phyloP scores from a whole-genome alignment of 306 rosid species.

The Cucurbita pepo region DNA sequence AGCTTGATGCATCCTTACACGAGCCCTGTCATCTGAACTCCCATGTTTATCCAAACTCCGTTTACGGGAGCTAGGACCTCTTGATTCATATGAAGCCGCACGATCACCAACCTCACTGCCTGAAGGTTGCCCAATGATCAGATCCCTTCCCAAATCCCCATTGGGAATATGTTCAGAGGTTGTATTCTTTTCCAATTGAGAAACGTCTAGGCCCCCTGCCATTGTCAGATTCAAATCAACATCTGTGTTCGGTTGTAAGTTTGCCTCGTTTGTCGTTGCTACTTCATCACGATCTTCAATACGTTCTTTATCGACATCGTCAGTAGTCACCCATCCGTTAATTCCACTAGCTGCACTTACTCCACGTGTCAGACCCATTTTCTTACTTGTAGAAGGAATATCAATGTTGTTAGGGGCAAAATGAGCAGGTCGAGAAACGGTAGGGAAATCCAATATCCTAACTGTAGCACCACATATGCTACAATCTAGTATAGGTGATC shows the following conservation, averaged over 20 bases:
- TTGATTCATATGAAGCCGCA: slow-evolving; percentile 91
- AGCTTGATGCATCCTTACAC: slow-evolving; percentile 72
- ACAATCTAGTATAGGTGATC: slow-evolving; percentile 81
- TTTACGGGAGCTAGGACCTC: slow-evolving; percentile 96
- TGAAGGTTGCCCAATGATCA: slow-evolving; percentile 89
- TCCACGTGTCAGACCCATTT: slow-evolving; percentile 94
- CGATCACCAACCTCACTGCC: slow-evolving; percentile 97
- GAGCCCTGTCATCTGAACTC: slow-evolving; percentile 63
- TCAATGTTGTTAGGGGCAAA: slow-evolving; percentile 53
- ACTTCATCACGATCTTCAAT: slow-evolving; percentile 94
- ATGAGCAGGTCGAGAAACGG: slow-evolving; percentile 69
- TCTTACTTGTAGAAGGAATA: slow-evolving; percentile 75
- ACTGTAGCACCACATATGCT: slow-evolving; percentile 93
- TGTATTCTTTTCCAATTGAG: slow-evolving; percentile 46
- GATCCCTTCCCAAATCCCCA: slow-evolving; percentile 92
- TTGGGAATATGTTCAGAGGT: slow-evolving; percentile 53
- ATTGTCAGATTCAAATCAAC: slow-evolving; percentile 89
- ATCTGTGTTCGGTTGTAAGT: slow-evolving; percentile 30
- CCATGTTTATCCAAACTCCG: slow-evolving; percentile 80
- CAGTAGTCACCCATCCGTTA: slow-evolving; percentile 86
- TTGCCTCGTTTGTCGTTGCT: slow-evolving; percentile 60
- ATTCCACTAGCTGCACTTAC: slow-evolving; percentile 99
- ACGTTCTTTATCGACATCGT: slow-evolving; percentile 76
- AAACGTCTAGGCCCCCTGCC: slow-evolving; percentile 56
- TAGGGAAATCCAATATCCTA: slow-evolving; percentile 64